A percentile compares a stretch with the other conserved stretches of the same genome.
Evolutionary conservation across 805 yeast genomes (phyloP).

Genomic region (Metschnikowia anglica): DNA sequence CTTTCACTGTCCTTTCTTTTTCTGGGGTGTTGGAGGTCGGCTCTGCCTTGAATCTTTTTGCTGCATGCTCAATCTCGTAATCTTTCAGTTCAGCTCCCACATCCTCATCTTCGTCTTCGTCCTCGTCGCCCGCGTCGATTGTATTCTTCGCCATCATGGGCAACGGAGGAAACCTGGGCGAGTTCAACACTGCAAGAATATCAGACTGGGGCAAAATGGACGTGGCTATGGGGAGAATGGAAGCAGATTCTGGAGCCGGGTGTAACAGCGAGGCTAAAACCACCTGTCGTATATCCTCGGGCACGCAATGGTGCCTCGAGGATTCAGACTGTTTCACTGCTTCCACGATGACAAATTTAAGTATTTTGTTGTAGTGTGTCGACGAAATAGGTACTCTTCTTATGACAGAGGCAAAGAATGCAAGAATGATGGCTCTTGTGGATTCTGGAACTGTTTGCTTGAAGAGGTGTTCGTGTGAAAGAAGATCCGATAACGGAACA

Average conservation of each 20-base stretch:
- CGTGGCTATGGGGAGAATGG: constrained; percentile 70
- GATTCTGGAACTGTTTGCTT: constrained; percentile 37
- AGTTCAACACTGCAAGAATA: constrained; percentile 57
- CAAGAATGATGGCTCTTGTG: constrained; percentile 36
- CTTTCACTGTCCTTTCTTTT: neutral
- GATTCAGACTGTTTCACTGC: constrained; percentile 31
- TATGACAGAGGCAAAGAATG: constrained; percentile 51
- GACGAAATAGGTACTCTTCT: constrained; percentile 54
- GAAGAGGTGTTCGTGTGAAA: constrained; percentile 64
- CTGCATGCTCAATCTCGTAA: neutral
- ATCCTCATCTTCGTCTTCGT: constrained; percentile 12
- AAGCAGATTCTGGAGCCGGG: constrained; percentile 65
- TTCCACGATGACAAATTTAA: constrained; percentile 37
- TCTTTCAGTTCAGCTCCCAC: neutral
- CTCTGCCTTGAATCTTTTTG: constrained; percentile 4
- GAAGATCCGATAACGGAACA: constrained; percentile 62
- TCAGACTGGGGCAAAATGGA: constrained; percentile 50
- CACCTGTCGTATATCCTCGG: constrained; percentile 33
- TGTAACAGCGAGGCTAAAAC: constrained; percentile 59
- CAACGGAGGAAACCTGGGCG: constrained; percentile 71
- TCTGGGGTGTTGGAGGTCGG: neutral
- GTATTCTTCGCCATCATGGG: constrained; percentile 9
- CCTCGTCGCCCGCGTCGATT: constrained; percentile 4
- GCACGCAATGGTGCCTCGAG: constrained; percentile 25
- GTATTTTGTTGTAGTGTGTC: constrained; percentile 60